phyloP scores from a whole-genome alignment of 1,284 basidiomycete genomes.

The Cryptococcus neoformans region DNA sequence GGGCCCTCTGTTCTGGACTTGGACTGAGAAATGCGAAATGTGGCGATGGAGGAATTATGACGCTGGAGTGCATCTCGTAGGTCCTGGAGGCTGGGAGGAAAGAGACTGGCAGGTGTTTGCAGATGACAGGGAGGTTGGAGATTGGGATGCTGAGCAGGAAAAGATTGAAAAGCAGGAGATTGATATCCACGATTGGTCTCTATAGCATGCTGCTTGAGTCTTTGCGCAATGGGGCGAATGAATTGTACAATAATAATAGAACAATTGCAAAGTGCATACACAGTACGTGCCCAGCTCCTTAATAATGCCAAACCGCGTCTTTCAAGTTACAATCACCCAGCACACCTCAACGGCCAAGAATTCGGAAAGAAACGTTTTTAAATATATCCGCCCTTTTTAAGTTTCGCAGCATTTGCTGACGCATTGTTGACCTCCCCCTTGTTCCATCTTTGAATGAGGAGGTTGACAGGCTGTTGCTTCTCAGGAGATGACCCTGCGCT shows the following conservation, averaged over 20 bases:
- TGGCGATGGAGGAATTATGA: conserved; percentile 38
- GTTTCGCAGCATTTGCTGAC: conserved; percentile 1
- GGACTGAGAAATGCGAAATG: conserved; percentile 27
- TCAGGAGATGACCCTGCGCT: conserved; percentile 30
- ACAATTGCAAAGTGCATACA: neutral
- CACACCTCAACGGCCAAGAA: too few species aligned
- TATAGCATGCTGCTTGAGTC: neutral
- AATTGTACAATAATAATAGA: neutral
- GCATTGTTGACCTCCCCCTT: conserved; percentile 22
- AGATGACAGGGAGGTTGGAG: conserved; percentile 28
- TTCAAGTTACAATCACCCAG: neutral
- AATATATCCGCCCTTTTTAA: conserved; percentile 15
- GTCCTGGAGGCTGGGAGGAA: conserved; percentile 35
- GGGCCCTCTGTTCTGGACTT: conserved; percentile 26
- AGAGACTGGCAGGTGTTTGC: conserved; percentile 41
- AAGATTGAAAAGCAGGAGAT: conserved; percentile 22
- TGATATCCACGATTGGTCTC: conserved; percentile 36
- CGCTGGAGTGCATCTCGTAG: conserved; percentile 21
- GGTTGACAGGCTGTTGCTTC: conserved; percentile 43
- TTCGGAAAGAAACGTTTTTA: neutral
- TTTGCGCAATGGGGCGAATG: neutral
- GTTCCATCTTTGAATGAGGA: conserved; percentile 43
- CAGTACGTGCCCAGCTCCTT: neutral
- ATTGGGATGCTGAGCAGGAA: conserved; percentile 24
- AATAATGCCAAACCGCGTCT: neutral